Evolutionary conservation across 2,329 filamentous ascomycete species (phyloP).

Genomic region (Aureobasidium vineae): DNA sequence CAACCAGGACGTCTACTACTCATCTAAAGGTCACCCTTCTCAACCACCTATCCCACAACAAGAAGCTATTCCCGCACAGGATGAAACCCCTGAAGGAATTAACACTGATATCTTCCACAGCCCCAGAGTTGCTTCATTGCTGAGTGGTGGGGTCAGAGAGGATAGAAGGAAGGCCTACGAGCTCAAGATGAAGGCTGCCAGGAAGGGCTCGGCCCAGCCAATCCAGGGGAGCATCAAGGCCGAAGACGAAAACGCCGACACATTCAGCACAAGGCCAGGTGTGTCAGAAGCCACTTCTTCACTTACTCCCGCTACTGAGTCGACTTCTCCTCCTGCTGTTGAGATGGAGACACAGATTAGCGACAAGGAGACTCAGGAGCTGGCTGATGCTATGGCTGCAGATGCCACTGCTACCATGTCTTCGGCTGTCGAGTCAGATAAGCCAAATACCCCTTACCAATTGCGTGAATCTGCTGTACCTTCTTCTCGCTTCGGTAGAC

Average conservation of each 20-base stretch:
- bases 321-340: slow-evolving; percentile 8
- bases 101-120: slow-evolving; percentile 63
- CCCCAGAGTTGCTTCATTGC: slow-evolving; percentile 36
- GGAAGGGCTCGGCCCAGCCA: slow-evolving; percentile 36
- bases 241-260: slow-evolving; percentile 41
- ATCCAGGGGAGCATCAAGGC: slow-evolving; percentile 33
- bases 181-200: slow-evolving; percentile 36
- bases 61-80: slow-evolving; percentile 36
- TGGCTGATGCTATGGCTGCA: slow-evolving; percentile 39
- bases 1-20: slow-evolving; percentile 58
- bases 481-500: slow-evolving; percentile 75
- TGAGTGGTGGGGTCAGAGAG: slow-evolving; percentile 27
- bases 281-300: neutral
- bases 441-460: slow-evolving; percentile 52
- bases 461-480: slow-evolving; percentile 89
- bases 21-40: slow-evolving; percentile 23
- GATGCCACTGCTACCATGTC: slow-evolving; percentile 32
- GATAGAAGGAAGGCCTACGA: slow-evolving; percentile 29
- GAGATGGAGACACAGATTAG: slow-evolving; percentile 19
- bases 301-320: slow-evolving; percentile 12
- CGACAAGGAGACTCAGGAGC: slow-evolving; percentile 28
- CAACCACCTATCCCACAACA: slow-evolving; percentile 33
- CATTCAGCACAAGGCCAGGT: slow-evolving; percentile 34
- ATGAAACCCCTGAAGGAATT: slow-evolving; percentile 57
- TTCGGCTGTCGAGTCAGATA: slow-evolving; percentile 23